Percentiles rank a stretch among this genome's conserved stretches.
These are phyloP conservation scores for Penicillium crustosum DNA, from an alignment of 2,329 filamentous ascomycete species.

Conservation along the genomic window DNA sequence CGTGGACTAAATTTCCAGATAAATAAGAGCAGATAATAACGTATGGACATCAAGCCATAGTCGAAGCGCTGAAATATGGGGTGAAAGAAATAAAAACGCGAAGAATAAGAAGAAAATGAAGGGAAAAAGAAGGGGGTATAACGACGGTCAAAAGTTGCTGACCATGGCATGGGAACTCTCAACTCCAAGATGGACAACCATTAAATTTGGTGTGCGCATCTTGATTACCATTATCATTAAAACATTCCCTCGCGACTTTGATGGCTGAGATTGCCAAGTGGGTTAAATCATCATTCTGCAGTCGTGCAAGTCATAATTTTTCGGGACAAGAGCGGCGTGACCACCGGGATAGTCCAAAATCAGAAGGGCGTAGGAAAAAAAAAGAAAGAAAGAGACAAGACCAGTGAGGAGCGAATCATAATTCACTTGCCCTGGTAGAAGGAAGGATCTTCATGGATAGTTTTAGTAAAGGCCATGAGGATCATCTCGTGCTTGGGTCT, in stretches of 20 bases:
- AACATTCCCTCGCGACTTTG: conserved; percentile 25
- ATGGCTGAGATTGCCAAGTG: conserved; percentile 22
- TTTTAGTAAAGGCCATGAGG: not conserved
- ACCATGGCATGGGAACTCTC: conserved; percentile 12
- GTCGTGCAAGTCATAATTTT: conserved; percentile 31
- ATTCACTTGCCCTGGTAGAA: conserved; percentile 17
- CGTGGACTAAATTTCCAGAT: conserved; percentile 1
- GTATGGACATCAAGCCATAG: conserved; percentile 11
- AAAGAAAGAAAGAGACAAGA: not conserved
- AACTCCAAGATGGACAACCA: conserved; percentile 13
- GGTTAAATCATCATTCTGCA: conserved; percentile 31
- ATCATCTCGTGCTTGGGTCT: not conserved
- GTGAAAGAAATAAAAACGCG: not conserved
- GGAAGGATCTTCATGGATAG: conserved; percentile 4
- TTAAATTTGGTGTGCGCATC: conserved; percentile 14
- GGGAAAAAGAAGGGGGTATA: conserved; percentile 18
- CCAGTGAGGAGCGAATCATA: not conserved
- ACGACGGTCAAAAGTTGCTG: conserved; percentile 12
- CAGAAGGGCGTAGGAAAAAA: not conserved
- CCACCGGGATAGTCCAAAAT: conserved; percentile 10
- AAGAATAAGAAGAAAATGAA: conserved; percentile 10
- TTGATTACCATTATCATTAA: conserved; percentile 41
- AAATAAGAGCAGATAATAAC: conserved; percentile 1
- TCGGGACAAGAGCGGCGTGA: conserved; percentile 19
- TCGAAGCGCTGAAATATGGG: conserved; percentile 4